Evolutionary conservation across 2,329 filamentous ascomycete genomes (phyloP).

Genomic region (Periconia sp.): DNA sequence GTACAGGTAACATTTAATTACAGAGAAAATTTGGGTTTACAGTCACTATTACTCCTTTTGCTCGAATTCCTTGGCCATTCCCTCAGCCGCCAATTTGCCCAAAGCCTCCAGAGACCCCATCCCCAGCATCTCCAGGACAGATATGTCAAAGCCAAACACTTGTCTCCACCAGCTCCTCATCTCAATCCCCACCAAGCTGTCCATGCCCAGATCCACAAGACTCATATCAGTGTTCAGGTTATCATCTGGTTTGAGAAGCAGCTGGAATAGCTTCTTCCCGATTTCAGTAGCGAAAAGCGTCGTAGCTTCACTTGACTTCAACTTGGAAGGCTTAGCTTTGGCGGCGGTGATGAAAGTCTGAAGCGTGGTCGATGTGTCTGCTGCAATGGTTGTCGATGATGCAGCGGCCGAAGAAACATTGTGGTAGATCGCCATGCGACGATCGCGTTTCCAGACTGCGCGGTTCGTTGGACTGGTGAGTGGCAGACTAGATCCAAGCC

Average conservation of each 20-base stretch:
- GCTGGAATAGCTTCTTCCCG: conserved; percentile 16
- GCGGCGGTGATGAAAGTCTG: conserved; percentile 10
- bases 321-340: conserved; percentile 10
- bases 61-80: background rate
- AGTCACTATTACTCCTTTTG: no score
- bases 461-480: conserved; percentile 20
- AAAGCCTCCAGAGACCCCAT: conserved; percentile 17
- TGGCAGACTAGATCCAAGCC: conserved; percentile 18
- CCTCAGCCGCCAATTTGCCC: conserved; percentile 23
- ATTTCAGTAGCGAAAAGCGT: conserved; percentile 21
- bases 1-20: no score
- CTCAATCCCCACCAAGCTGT: conserved; percentile 41
- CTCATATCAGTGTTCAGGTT: conserved; percentile 11
- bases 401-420: conserved; percentile 6
- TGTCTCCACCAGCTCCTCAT: conserved; percentile 44
- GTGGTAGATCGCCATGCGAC: conserved; percentile 25
- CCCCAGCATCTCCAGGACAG: conserved; percentile 24
- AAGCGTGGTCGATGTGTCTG: conserved; percentile 7
- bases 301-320: conserved; percentile 7
- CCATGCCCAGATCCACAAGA: conserved; percentile 31
- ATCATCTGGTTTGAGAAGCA: conserved; percentile 24
- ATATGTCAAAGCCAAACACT: conserved; percentile 30
- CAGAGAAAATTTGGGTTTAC: no score
- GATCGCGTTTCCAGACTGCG: conserved; percentile 18
- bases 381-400: background rate